Evolutionary conservation across 164 flowering plant species (phyloP).

Genomic region (Piper betle): DNA sequence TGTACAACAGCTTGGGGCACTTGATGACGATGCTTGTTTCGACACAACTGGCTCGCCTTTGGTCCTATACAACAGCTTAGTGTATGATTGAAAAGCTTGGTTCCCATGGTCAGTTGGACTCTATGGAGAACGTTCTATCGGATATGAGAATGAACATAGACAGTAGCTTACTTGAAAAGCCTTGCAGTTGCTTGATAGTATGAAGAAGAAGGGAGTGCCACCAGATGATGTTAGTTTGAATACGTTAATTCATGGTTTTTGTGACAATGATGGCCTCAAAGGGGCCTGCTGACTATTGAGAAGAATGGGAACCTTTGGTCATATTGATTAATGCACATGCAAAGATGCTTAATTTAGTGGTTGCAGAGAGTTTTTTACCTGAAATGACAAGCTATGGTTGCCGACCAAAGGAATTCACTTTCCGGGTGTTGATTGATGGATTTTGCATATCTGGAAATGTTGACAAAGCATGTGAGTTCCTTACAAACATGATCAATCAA

Average conservation of each 20-base stretch:
- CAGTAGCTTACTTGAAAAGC: slow-evolving; percentile 58
- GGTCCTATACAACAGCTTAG: no score
- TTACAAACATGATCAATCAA: slow-evolving; percentile 35
- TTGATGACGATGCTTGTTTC: no score
- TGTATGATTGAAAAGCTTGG: slow-evolving; percentile 76
- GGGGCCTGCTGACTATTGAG: slow-evolving; percentile 52
- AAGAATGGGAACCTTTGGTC: slow-evolving; percentile 28
- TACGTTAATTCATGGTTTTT: slow-evolving; percentile 59
- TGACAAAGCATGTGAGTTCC: slow-evolving; percentile 39
- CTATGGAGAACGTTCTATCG: slow-evolving; percentile 50
- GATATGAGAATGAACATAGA: slow-evolving; percentile 56
- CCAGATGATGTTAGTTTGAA: slow-evolving; percentile 56
- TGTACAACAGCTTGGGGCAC: no score
- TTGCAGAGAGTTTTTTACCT: slow-evolving; percentile 40
- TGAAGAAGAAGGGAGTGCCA: slow-evolving; percentile 37
- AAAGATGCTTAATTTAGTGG: slow-evolving; percentile 37
- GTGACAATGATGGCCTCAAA: slow-evolving; percentile 44
- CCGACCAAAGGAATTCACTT: slow-evolving; percentile 54
- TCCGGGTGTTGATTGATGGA: slow-evolving; percentile 63
- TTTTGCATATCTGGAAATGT: slow-evolving; percentile 57
- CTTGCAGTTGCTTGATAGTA: slow-evolving; percentile 33
- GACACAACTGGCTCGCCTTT: slow-evolving; percentile 60
- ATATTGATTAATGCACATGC: slow-evolving; percentile 58
- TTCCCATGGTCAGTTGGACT: slow-evolving; percentile 47
- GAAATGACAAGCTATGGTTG: slow-evolving; percentile 46